These are phyloP conservation scores for Ceratobasidium sp. DNA, from an alignment of 1,284 basidiomycete genomes.

Conservation along the genomic window DNA sequence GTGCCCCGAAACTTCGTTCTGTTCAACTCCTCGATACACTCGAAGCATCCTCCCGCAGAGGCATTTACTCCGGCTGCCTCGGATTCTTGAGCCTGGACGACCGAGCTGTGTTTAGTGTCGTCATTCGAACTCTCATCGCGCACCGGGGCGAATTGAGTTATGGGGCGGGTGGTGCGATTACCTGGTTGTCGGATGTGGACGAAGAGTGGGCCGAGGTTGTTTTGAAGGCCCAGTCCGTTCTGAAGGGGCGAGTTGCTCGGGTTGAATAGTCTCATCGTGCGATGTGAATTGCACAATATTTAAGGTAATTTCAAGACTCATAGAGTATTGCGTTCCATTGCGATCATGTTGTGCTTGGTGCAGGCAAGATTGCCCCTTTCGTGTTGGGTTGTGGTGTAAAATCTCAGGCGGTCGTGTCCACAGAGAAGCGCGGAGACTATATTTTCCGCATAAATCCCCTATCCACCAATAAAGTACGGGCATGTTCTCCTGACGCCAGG, in stretches of 20 bases:
- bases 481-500: too few species aligned
- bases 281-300: too few species aligned
- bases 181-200: slow-evolving; percentile 88
- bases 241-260: slow-evolving; percentile 12
- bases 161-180: slow-evolving; percentile 97
- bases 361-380: too few species aligned
- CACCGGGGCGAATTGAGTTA: slow-evolving; percentile 69
- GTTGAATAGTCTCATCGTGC: too few species aligned
- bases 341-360: too few species aligned
- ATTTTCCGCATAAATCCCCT: too few species aligned
- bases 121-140: slow-evolving; percentile 93
- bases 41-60: slow-evolving; percentile 72
- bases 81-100: slow-evolving; percentile 95
- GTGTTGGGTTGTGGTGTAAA: too few species aligned
- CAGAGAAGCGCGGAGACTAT: too few species aligned
- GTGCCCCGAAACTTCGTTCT: slow-evolving; percentile 94
- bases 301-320: too few species aligned
- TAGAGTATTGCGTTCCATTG: too few species aligned
- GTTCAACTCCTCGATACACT: slow-evolving; percentile 90
- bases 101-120: slow-evolving; percentile 93
- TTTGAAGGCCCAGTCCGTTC: slow-evolving; percentile 33
- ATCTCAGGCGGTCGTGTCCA: too few species aligned
- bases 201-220: slow-evolving; percentile 95
- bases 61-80: slow-evolving; percentile 94
- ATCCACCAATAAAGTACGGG: too few species aligned